phyloP scores from a whole-genome alignment of 164 flowering plant species.

The Chimonanthus salicifolius region DNA sequence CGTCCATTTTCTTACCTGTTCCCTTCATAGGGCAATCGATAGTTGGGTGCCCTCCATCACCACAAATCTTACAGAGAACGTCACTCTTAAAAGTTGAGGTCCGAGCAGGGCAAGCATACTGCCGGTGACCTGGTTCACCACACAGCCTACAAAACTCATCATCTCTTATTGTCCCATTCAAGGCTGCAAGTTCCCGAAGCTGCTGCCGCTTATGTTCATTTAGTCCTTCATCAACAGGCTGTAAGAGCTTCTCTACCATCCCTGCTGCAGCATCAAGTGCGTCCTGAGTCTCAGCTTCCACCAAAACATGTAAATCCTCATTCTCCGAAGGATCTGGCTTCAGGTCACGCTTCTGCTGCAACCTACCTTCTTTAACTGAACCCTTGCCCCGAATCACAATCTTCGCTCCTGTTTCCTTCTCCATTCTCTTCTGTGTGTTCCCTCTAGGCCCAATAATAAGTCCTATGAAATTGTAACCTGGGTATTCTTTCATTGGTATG shows the following conservation, averaged over 20 bases:
- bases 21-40: slow-evolving; percentile 93
- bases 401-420: slow-evolving; percentile 88
- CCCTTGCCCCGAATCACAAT: slow-evolving; percentile 96
- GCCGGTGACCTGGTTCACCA: slow-evolving; percentile 95
- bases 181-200: slow-evolving; percentile 81
- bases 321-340: slow-evolving; percentile 79
- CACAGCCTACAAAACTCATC: slow-evolving; percentile 91
- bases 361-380: slow-evolving; percentile 81
- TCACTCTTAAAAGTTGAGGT: slow-evolving; percentile 84
- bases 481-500: slow-evolving; percentile 95
- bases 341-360: slow-evolving; percentile 82
- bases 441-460: slow-evolving; percentile 98
- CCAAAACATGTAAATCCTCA: slow-evolving; percentile 94
- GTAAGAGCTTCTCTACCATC: slow-evolving; percentile 95
- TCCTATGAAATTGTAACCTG: slow-evolving; percentile 92
- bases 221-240: slow-evolving; percentile 88
- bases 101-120: slow-evolving; percentile 85
- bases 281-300: slow-evolving; percentile 89
- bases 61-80: slow-evolving; percentile 85
- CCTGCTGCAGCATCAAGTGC: slow-evolving; percentile 90
- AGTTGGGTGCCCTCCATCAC: slow-evolving; percentile 97
- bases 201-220: slow-evolving; percentile 98
- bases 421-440: slow-evolving; percentile 96
- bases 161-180: slow-evolving; percentile 94
- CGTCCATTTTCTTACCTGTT: slow-evolving; percentile 96